A percentile compares a stretch with the other conserved stretches of the same genome.
These are phyloP conservation scores for Backusella sp. DNA, from an alignment of 192 early-diverging fungal species.

Conservation along the genomic window DNA sequence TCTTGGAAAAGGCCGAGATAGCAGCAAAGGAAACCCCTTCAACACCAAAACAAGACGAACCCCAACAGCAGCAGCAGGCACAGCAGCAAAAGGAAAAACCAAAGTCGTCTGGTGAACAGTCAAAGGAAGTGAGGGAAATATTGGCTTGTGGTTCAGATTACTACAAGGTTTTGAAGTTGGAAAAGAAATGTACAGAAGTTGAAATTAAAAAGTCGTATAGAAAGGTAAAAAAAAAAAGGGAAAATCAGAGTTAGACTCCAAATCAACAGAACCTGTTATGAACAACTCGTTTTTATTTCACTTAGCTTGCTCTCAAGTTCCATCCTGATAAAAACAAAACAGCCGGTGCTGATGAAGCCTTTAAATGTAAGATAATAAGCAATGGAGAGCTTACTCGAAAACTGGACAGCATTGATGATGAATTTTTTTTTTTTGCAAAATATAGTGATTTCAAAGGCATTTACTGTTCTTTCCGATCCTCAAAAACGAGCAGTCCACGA, in stretches of 20 bases:
- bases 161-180: slow-evolving; percentile 79
- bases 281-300: neutral
- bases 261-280: neutral
- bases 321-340: slow-evolving; percentile 97
- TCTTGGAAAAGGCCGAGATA: slow-evolving; percentile 47
- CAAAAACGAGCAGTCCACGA: slow-evolving; percentile 88
- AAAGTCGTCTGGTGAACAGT: slow-evolving; percentile 77
- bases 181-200: slow-evolving; percentile 69
- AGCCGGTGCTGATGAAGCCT: slow-evolving; percentile 94
- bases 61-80: neutral
- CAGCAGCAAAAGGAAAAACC: neutral
- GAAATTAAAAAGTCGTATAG: slow-evolving; percentile 96
- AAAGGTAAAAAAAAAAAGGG: slow-evolving; percentile 54
- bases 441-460: slow-evolving; percentile 87
- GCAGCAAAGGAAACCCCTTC: slow-evolving; percentile 33
- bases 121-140: slow-evolving; percentile 75
- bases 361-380: slow-evolving; percentile 64
- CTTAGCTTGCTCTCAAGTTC: slow-evolving; percentile 82
- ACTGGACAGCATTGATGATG: neutral
- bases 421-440: neutral
- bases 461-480: slow-evolving; percentile 82
- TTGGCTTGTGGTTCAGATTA: slow-evolving; percentile 74
- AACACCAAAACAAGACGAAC: slow-evolving; percentile 14
- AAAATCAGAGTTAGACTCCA: neutral
- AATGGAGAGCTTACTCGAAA: neutral